A percentile compares a stretch with the other conserved stretches of the same genome.
Conservation (phyloP, 164 flowering plant genomes). For the Umbilicus rupestris region DNA sequence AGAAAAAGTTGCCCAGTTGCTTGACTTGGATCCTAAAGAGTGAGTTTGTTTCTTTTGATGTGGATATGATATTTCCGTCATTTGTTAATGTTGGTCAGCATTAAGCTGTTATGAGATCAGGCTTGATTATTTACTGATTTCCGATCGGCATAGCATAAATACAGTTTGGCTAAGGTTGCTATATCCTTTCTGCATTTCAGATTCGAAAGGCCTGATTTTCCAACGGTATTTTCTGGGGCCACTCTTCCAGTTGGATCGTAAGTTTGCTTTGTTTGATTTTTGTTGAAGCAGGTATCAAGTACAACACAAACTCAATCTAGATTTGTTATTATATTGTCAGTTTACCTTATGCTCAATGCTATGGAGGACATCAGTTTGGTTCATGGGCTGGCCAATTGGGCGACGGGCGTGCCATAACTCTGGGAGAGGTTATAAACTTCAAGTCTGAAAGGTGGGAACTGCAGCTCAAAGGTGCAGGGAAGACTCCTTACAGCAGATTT, state of each 20-base stretch:
- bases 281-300: neutral
- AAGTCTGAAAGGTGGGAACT: constrained; percentile 87
- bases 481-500: constrained; percentile 97
- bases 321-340: constrained; percentile 23
- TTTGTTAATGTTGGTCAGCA: neutral
- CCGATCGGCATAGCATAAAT: neutral
- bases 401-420: constrained; percentile 95
- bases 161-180: neutral
- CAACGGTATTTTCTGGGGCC: constrained; percentile 75
- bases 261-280: constrained; percentile 22
- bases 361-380: constrained; percentile 99
- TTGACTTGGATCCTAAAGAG: constrained; percentile 91
- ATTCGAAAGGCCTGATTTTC: constrained; percentile 82
- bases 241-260: constrained; percentile 70
- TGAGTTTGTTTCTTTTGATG: constrained; percentile 26
- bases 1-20: constrained; percentile 71
- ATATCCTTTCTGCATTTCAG: constrained; percentile 30
- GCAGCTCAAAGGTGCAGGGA: constrained; percentile 98
- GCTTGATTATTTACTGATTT: neutral
- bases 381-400: constrained; percentile 99
- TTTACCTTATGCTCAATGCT: constrained; percentile 89
- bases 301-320: neutral
- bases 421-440: constrained; percentile 80
- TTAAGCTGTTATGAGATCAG: neutral
- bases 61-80: no score